Percentiles rank a stretch among this genome's conserved stretches.
phyloP scores from a whole-genome alignment of 2,329 filamentous ascomycete species.

The Pseudophaeomoniella oleicola region DNA sequence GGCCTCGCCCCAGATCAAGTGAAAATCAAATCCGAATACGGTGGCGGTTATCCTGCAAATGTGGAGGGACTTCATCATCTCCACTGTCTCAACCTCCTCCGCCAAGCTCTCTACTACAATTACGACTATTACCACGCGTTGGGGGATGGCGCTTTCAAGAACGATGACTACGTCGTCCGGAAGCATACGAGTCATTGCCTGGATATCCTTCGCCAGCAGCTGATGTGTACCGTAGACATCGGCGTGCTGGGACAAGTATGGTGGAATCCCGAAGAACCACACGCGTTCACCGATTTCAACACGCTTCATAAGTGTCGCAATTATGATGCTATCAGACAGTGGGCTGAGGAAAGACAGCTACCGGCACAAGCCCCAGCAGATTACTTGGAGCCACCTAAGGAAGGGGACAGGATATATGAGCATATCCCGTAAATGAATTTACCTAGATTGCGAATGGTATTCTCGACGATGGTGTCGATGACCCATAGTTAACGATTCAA shows the following conservation, averaged over 20 bases:
- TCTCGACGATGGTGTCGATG: too few species aligned
- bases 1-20: constrained; percentile 42
- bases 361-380: background rate
- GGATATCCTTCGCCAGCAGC: constrained; percentile 45
- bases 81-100: constrained; percentile 45
- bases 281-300: constrained; percentile 35
- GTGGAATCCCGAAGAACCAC: constrained; percentile 23
- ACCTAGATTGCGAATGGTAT: too few species aligned
- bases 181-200: constrained; percentile 50
- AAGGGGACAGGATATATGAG: background rate
- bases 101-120: constrained; percentile 45
- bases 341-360: constrained; percentile 29
- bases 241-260: constrained; percentile 48
- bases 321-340: constrained; percentile 37
- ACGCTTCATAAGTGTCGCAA: constrained; percentile 45
- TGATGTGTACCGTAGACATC: constrained; percentile 49
- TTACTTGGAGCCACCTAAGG: background rate
- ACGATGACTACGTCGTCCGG: constrained; percentile 39
- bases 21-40: constrained; percentile 38
- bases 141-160: constrained; percentile 38
- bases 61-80: constrained; percentile 19
- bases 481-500: too few species aligned
- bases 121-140: constrained; percentile 40
- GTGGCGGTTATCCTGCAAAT: constrained; percentile 36
- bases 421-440: background rate